Conservation (phyloP, 768 basidiomycete genomes). For the Serendipita indica region DNA sequence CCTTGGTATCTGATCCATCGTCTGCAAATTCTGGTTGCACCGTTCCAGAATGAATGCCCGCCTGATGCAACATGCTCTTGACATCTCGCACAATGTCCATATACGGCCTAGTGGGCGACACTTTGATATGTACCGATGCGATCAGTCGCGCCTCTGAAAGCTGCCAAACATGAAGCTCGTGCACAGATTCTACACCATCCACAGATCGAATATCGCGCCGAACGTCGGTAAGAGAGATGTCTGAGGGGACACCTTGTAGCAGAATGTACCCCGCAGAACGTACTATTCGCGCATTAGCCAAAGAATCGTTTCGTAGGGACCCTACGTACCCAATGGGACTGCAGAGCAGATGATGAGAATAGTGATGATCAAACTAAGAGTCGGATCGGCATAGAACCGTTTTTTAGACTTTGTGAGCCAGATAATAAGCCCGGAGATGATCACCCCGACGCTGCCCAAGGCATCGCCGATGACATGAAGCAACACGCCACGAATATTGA, state of each 20-base stretch:
- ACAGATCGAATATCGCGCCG: constrained; percentile 66
- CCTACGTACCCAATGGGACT: constrained; percentile 43
- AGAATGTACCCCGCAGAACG: constrained; percentile 6
- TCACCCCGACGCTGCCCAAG: constrained; percentile 94
- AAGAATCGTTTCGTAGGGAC: not conserved
- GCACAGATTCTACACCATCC: constrained; percentile 74
- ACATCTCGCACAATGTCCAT: constrained; percentile 85
- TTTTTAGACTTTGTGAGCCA: constrained; percentile 74
- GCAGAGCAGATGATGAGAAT: constrained; percentile 94
- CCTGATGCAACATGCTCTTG: constrained; percentile 67
- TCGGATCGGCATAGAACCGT: constrained; percentile 85
- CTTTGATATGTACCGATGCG: constrained; percentile 88
- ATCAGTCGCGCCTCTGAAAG: constrained; percentile 90
- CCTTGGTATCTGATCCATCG: constrained; percentile 6
- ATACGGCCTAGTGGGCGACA: constrained; percentile 69
- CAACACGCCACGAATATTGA: constrained; percentile 97
- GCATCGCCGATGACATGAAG: constrained; percentile 95
- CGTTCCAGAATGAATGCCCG: constrained; percentile 88
- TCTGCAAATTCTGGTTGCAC: constrained; percentile 65
- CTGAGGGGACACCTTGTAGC: constrained; percentile 31
- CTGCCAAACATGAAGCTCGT: constrained; percentile 96
- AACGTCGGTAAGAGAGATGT: constrained; percentile 58
- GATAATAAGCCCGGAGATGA: constrained; percentile 86
- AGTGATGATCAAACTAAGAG: constrained; percentile 88
- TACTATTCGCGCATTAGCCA: not conserved